phyloP scores from a whole-genome alignment of 192 early-diverging fungal genomes.

The Borealophlyctis nickersoniae region DNA sequence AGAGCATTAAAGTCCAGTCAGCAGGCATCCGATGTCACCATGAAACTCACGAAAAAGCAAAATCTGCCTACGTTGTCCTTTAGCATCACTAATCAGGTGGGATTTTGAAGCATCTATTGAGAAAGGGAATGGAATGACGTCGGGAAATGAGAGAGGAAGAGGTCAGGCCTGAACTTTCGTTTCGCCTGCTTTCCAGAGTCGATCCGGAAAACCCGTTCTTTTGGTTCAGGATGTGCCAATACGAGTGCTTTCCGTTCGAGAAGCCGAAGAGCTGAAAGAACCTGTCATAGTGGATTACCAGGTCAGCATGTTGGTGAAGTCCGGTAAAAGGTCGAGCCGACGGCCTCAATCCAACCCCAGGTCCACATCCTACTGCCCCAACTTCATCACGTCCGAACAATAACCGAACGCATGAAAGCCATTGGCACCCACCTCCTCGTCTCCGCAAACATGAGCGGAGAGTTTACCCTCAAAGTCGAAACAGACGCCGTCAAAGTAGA shows the following conservation, averaged over 20 bases:
- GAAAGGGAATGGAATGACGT: background rate
- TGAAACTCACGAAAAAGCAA: constrained; percentile 67
- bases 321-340: constrained; percentile 15
- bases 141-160: too few relatives aligned
- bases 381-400: constrained; percentile 58
- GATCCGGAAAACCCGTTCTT: constrained; percentile 33
- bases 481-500: constrained; percentile 59
- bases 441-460: constrained; percentile 68
- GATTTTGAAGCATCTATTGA: background rate
- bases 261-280: constrained; percentile 57
- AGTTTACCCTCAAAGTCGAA: constrained; percentile 55
- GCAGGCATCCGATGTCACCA: constrained; percentile 46
- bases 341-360: constrained; percentile 24
- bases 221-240: constrained; percentile 65
- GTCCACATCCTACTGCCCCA: constrained; percentile 78
- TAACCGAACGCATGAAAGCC: constrained; percentile 64
- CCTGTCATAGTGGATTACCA: constrained; percentile 55
- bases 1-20: constrained; percentile 62
- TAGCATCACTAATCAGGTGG: constrained; percentile 40
- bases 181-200: constrained; percentile 20
- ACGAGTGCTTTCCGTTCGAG: constrained; percentile 44
- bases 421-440: constrained; percentile 61
- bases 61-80: constrained; percentile 49
- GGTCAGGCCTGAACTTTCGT: too few relatives aligned
- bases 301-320: constrained; percentile 2